Base-by-base conservation (phyloP, 2,329 filamentous ascomycete genomes). In the Pseudogymnoascus sp. region DNA sequence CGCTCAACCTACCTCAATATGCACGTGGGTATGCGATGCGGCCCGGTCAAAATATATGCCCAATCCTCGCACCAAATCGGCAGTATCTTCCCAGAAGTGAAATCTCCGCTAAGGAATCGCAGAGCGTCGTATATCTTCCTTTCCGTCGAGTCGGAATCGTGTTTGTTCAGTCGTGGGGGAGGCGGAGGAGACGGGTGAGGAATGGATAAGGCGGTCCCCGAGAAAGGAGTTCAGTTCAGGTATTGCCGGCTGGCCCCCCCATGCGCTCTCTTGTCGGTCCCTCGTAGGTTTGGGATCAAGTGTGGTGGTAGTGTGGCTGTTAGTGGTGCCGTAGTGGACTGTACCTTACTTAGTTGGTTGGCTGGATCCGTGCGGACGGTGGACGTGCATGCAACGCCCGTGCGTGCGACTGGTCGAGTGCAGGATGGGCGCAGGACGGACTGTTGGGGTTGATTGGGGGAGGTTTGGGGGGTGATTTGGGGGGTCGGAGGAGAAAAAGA, bases 381-480 rank as follows among this genome's bases (percentile, higher is more conserved):
- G 50, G 50, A 56, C 50, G 50, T 56, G 50, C 50, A 33, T 56
- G 29, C 50, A 33, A 56, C 50, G 50, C 10, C 46, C 46, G 50
- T 56, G 50, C 50, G 50, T 56, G 29, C 50, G 50, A 56, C 50
- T 56, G 50, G 50, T 56, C 50, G 50, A 56, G 29, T 56, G 29
- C 29, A 56, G 50, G 50, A 53, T 21, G 7, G 44, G 44, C 29
- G 7, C 44, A n/a, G 44, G 44, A 56, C 11, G 46, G 50, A 56
- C 10, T 56, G 26, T 56, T 15, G 50, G 50, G 26, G 46, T 53
- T 53, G 26, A 53, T 53, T 53, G 46, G 26, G 46, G 46, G 9
- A 23, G 13, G 15, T 29, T 50, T 29, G 13, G 21, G 21, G 44
- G 44, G 21, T 29, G 23, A 29, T 29, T 29, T 26, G 44, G 44